Percentiles rank a stretch among this genome's conserved stretches.
Evolutionary conservation across 164 flowering plant genomes (phyloP).

Genomic region (Nelumbo lutea): DNA sequence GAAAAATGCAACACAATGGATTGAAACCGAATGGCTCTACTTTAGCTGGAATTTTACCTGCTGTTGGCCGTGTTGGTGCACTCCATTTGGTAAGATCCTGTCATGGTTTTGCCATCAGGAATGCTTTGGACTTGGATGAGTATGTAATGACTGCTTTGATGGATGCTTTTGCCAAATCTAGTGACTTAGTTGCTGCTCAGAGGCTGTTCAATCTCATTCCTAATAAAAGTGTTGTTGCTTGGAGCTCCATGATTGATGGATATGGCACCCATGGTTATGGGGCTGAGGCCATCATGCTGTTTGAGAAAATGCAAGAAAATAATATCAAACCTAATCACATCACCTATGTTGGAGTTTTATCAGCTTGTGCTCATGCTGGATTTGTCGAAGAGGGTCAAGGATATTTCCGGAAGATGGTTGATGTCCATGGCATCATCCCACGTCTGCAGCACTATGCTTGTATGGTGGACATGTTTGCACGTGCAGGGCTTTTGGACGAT

Average conservation of each 20-base stretch:
- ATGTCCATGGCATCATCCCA: conserved; percentile 10
- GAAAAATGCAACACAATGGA: conserved; percentile 8
- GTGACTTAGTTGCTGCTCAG: conserved; percentile 9
- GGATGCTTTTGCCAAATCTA: conserved; percentile 15
- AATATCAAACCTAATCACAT: conserved; percentile 13
- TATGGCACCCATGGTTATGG: conserved; percentile 13
- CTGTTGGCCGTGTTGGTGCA: conserved; percentile 9
- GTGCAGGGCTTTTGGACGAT: conserved; percentile 11
- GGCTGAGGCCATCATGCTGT: conserved; percentile 10
- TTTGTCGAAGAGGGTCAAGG: conserved; percentile 8
- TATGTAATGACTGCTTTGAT: conserved; percentile 12
- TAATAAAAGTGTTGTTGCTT: conserved; percentile 11
- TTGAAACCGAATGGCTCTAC: conserved; percentile 12
- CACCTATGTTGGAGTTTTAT: conserved; percentile 11
- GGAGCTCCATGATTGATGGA: conserved; percentile 14
- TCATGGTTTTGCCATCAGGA: conserved; percentile 9
- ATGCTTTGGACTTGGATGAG: conserved; percentile 11
- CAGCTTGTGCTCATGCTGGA: conserved; percentile 12
- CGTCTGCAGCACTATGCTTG: conserved; percentile 10
- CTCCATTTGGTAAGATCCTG: conserved; percentile 9
- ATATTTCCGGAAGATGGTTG: conserved; percentile 11
- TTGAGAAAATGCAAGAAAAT: conserved; percentile 9
- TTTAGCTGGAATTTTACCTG: conserved; percentile 13
- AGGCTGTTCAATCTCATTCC: conserved; percentile 1
- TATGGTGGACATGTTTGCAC: conserved; percentile 13